Evolutionary conservation across 2,329 filamentous ascomycete species (phyloP), one percentile per base, ranked within the genome.

Genomic region (Ophiostoma populinum): DNA sequence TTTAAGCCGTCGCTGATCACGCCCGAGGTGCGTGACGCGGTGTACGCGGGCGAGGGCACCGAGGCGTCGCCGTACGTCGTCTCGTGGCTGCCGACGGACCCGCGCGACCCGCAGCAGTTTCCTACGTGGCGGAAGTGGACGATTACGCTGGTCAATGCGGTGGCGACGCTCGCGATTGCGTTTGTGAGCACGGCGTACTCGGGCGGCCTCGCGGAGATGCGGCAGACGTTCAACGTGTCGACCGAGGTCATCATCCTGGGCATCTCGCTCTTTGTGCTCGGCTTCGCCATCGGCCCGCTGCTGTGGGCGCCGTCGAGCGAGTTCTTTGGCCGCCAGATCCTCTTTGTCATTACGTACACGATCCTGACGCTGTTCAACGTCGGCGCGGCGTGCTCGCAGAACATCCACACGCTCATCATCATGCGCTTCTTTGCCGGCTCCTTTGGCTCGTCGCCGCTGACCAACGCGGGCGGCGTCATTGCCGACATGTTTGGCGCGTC

Each of bases 141-240:
- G 20, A 68, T 77, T 42, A 77, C 74, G 2, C 48, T 67, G 35
- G 50, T 76, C 26, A 68, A 76, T 38, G 75, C 77, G 10, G 46
- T 77, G 19, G 70, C 77, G 11, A 78, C 75, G 1, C 61, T 85
- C 28, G 75, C 65, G 19, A 75, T 82, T 20, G 61, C 79, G 3
- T 77, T 85, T 45, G 69, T 71, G 36, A 79, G 74, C 13, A 76
- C 72, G 2, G 76, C 76, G 21, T 80, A 71, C 51, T 69, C 67
- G 4, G 70, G 70, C 10, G 70, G 69, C 31, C 50, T 73, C 11
- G 38, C 44, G 7, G 55, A 70, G 32, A 60, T 81, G 35, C 58
- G 73, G 11, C 28, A 41, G 2, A 57, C 71, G 22, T 79, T 80
- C 42, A 38, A 54, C 10, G 59, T 70, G 19, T 56, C 54, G 1